A percentile compares a stretch with the other conserved stretches of the same genome.
Conservation (phyloP, 768 basidiomycete species). For the Serendipita vermifera region DNA sequence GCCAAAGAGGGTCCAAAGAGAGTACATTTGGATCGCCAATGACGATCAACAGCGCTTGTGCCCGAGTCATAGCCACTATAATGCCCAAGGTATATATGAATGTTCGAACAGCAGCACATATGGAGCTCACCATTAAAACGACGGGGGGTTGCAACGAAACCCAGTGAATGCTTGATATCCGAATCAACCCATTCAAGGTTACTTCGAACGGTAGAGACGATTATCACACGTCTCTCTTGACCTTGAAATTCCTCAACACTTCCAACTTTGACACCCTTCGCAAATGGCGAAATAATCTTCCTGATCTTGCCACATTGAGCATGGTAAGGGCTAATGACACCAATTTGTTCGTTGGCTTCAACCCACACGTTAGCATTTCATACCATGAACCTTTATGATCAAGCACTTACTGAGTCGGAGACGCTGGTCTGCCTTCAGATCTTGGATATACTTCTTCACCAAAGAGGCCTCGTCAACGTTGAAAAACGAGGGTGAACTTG, state of each 20-base stretch:
- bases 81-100: neutral
- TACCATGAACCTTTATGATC: no score
- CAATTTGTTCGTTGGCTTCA: conserved; percentile 43
- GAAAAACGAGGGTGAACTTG: conserved; percentile 29
- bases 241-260: conserved; percentile 59
- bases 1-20: conserved; percentile 50
- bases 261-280: conserved; percentile 40
- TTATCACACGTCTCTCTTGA: conserved; percentile 33
- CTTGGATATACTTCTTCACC: conserved; percentile 25
- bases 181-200: conserved; percentile 21
- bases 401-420: conserved; percentile 24
- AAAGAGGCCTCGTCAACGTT: conserved; percentile 28
- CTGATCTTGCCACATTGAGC: conserved; percentile 44
- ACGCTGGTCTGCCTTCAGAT: conserved; percentile 20
- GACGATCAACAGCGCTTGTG: conserved; percentile 45
- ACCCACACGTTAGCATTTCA: no score
- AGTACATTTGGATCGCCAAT: conserved; percentile 47
- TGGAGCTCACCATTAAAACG: conserved; percentile 29
- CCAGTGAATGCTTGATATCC: conserved; percentile 24
- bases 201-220: conserved; percentile 31
- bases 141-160: conserved; percentile 26
- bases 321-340: conserved; percentile 50
- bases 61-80: conserved; percentile 48
- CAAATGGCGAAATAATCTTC: conserved; percentile 22
- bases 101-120: neutral